These are phyloP conservation scores for Vitis rotundifolia DNA, from an alignment of 164 flowering plant species.

Conservation along the genomic window DNA sequence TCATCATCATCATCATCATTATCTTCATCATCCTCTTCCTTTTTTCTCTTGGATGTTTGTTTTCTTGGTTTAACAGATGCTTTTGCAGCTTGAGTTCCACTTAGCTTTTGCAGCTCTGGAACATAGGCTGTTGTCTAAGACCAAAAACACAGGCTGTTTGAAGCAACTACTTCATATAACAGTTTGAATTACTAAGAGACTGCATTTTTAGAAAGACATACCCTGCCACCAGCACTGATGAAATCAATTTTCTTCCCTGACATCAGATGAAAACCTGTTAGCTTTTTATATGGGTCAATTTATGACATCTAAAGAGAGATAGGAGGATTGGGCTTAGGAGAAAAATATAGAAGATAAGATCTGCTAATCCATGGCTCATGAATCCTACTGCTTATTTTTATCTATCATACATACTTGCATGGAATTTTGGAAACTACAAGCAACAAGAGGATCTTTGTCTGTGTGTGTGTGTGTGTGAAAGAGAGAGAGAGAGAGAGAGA, in stretches of 20 bases:
- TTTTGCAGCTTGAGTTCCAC: slow-evolving; percentile 48
- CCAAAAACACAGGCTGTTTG: slow-evolving; percentile 12
- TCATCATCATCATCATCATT: slow-evolving; percentile 18
- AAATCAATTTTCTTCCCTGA: slow-evolving; percentile 89
- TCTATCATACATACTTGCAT: no score
- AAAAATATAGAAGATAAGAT: not conserved
- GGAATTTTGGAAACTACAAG: no score
- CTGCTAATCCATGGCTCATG: not conserved
- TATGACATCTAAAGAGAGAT: no score
- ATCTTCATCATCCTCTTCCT: slow-evolving; percentile 18
- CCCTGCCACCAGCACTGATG: slow-evolving; percentile 89
- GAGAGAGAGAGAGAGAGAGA: no score
- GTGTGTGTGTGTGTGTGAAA: no score
- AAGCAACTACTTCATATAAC: not conserved
- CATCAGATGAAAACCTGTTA: slow-evolving; percentile 18
- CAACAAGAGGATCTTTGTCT: no score
- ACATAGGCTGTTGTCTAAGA: slow-evolving; percentile 88
- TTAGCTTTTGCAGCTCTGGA: slow-evolving; percentile 83
- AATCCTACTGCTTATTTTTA: no score
- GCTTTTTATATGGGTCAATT: not conserved
- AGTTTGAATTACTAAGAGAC: not conserved
- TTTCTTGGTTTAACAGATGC: slow-evolving; percentile 39
- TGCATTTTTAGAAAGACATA: slow-evolving; percentile 29
- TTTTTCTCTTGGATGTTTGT: slow-evolving; percentile 27
- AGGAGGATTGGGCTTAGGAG: no score